Conservation (phyloP, 257 asterid species). For the Solanum ossicruentum region DNA sequence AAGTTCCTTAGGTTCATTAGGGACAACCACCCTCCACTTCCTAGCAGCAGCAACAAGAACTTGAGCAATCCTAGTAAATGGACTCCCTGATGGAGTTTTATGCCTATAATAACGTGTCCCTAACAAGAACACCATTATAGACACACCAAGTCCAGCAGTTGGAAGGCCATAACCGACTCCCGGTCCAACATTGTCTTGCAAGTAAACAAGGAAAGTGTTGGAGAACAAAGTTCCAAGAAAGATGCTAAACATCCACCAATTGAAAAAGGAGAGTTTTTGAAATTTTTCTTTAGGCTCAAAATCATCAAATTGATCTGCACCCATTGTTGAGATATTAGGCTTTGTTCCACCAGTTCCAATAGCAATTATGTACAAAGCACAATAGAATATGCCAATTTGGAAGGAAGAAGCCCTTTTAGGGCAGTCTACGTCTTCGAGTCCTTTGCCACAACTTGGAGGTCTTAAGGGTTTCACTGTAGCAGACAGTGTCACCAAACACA, state of each 20-base stretch:
- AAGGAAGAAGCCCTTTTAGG: constrained; percentile 24
- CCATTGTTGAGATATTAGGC: constrained; percentile 75
- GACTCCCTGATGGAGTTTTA: constrained; percentile 39
- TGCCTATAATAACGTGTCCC: constrained; percentile 50
- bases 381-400: constrained; percentile 33
- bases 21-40: constrained; percentile 35
- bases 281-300: constrained; percentile 41
- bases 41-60: constrained; percentile 35
- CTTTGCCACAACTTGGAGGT: constrained; percentile 41
- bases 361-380: constrained; percentile 49
- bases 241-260: constrained; percentile 75
- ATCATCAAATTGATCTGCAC: constrained; percentile 66
- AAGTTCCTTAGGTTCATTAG: constrained; percentile 40
- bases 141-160: constrained; percentile 29
- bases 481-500: constrained; percentile 40
- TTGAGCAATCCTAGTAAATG: constrained; percentile 45
- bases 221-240: constrained; percentile 53
- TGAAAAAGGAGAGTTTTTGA: constrained; percentile 62
- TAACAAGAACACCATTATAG: constrained; percentile 28
- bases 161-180: constrained; percentile 47
- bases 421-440: constrained; percentile 19
- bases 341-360: constrained; percentile 73
- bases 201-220: constrained; percentile 42
- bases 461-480: constrained; percentile 31
- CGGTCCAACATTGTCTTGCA: constrained; percentile 51